These are phyloP conservation scores for Akanthomyces dipterigenus DNA, from an alignment of 2,329 filamentous ascomycete genomes.

Conservation along the genomic window DNA sequence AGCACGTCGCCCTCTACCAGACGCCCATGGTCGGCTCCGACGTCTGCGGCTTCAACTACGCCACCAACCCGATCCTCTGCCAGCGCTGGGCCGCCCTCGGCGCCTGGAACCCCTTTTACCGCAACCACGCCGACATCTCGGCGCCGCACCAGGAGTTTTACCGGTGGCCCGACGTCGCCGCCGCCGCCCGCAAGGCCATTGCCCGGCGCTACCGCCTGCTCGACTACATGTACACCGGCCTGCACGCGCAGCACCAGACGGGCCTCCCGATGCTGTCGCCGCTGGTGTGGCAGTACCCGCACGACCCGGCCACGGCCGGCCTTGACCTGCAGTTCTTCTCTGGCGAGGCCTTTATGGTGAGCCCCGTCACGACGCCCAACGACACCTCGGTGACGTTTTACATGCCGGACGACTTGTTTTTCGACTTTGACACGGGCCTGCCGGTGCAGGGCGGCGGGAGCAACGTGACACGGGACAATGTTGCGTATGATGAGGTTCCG, in stretches of 20 bases:
- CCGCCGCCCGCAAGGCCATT: slow-evolving; percentile 60
- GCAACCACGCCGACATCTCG: slow-evolving; percentile 51
- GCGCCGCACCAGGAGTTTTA: slow-evolving; percentile 55
- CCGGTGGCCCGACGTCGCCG: slow-evolving; percentile 52
- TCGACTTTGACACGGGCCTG: slow-evolving; percentile 38
- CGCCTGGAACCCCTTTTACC: slow-evolving; percentile 60
- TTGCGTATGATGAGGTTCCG: slow-evolving; percentile 45
- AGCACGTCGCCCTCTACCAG: slow-evolving; percentile 50
- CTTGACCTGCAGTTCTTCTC: slow-evolving; percentile 41
- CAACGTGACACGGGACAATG: slow-evolving; percentile 24
- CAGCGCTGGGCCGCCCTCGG: slow-evolving; percentile 59
- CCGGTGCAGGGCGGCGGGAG: slow-evolving; percentile 6
- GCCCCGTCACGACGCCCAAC: slow-evolving; percentile 36
- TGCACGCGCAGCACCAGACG: slow-evolving; percentile 49
- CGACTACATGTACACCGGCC: slow-evolving; percentile 67
- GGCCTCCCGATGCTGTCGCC: slow-evolving; percentile 61
- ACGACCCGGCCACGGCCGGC: slow-evolving; percentile 32
- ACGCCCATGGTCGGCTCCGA: slow-evolving; percentile 62
- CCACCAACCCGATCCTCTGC: slow-evolving; percentile 55
- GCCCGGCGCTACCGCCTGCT: slow-evolving; percentile 61
- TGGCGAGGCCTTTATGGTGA: slow-evolving; percentile 35
- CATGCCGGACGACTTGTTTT: slow-evolving; percentile 39
- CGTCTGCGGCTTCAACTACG: slow-evolving; percentile 64
- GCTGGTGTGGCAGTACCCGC: slow-evolving; percentile 60
- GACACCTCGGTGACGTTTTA: slow-evolving; percentile 35